A percentile compares a stretch with the other conserved stretches of the same genome.
Conservation (phyloP, 2,329 filamentous ascomycete species). For the Sclerotinia glacialis region DNA sequence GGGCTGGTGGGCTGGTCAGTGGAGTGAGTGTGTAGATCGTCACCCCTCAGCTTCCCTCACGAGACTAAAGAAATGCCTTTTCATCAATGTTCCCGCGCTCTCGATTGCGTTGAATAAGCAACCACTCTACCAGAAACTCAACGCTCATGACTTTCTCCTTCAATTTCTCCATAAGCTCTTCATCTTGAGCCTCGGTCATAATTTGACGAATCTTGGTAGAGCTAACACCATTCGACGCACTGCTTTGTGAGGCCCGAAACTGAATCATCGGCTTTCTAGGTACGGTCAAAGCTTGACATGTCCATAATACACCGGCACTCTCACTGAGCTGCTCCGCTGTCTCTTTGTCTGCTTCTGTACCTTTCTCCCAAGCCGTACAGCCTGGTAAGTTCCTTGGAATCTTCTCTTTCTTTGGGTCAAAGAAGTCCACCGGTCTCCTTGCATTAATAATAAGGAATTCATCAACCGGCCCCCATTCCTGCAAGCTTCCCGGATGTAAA, state of each 20-base stretch:
- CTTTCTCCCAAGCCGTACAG: not conserved
- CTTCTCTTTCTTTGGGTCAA: not conserved
- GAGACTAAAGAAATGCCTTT: not conserved
- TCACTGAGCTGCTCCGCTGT: too few relatives aligned
- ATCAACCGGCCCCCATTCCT: not conserved
- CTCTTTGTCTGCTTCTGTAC: not conserved
- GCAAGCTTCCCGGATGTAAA: not conserved
- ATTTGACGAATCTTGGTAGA: conserved; percentile 10
- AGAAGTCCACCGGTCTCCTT: not conserved
- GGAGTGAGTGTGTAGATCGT: accelerated
- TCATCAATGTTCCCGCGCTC: not conserved
- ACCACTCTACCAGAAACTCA: not conserved
- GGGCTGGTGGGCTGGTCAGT: accelerated
- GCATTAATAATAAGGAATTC: conserved; percentile 3
- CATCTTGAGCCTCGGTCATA: not conserved
- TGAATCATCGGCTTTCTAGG: not conserved
- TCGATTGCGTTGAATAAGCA: not conserved
- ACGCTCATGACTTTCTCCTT: conserved; percentile 8
- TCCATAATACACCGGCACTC: not conserved
- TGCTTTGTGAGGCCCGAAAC: not conserved
- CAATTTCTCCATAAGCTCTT: not conserved
- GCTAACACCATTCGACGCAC: conserved; percentile 5
- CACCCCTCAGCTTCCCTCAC: not conserved
- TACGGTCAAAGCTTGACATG: not conserved
- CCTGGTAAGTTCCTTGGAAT: not conserved